phyloP scores from a whole-genome alignment of 2,329 filamentous ascomycete genomes.

The Chrysoporthe puriensis region DNA sequence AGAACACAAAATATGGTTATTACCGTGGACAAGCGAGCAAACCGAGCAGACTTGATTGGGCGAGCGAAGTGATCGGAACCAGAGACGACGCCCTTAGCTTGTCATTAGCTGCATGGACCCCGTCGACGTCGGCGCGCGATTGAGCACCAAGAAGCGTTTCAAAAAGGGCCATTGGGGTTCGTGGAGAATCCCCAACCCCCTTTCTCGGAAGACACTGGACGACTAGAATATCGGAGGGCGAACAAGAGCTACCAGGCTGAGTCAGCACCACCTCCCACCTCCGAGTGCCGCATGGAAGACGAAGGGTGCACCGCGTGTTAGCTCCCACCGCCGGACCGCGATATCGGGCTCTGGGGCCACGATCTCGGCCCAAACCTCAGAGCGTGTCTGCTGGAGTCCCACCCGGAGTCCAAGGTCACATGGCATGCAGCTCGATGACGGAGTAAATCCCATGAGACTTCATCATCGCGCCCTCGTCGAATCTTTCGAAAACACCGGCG shows the following conservation, averaged over 20 bases:
- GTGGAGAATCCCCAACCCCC: not conserved
- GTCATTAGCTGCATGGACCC: slow-evolving; percentile 10
- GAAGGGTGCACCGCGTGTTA: not conserved
- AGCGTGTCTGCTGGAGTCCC: not conserved
- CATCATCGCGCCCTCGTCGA: not conserved
- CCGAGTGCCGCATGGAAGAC: too few species aligned
- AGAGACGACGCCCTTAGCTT: slow-evolving; percentile 7
- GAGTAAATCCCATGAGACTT: not conserved
- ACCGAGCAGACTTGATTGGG: slow-evolving; percentile 22
- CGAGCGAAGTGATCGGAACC: slow-evolving; percentile 11
- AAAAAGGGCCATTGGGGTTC: not conserved
- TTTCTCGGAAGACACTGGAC: not conserved
- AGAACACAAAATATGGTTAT: slow-evolving; percentile 15
- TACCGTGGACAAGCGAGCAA: slow-evolving; percentile 16
- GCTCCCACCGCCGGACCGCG: not conserved
- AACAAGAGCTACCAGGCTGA: not conserved
- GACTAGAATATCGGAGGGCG: not conserved
- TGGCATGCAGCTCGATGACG: not conserved
- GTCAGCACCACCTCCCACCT: not conserved
- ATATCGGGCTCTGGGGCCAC: slow-evolving; percentile 8
- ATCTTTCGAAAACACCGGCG: not conserved
- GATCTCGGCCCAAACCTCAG: not conserved
- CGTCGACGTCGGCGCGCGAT: slow-evolving; percentile 4
- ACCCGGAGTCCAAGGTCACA: not conserved
- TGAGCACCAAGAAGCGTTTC: slow-evolving; percentile 10